Evolutionary conservation across 768 basidiomycete species (phyloP).

Genomic region (Leccinellum albellum): DNA sequence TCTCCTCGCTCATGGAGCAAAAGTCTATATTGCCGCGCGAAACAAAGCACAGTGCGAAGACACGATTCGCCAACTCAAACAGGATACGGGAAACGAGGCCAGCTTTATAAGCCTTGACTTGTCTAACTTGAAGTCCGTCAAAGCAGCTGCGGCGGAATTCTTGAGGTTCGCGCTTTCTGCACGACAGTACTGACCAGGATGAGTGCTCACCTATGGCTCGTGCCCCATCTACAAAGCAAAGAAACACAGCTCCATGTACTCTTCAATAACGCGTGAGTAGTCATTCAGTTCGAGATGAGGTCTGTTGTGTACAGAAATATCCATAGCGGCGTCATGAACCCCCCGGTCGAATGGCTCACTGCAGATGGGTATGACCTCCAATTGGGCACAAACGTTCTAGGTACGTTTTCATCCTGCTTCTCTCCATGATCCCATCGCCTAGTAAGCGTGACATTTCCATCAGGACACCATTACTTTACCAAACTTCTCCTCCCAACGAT

Average conservation of each 20-base stretch:
- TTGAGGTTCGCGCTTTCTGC: conserved; percentile 9
- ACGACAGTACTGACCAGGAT: neutral
- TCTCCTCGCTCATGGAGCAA: conserved; percentile 31
- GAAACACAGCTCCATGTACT: conserved; percentile 46
- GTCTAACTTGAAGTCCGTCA: conserved; percentile 32
- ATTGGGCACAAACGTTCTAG: conserved; percentile 24
- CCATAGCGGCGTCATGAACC: conserved; percentile 45
- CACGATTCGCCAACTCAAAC: conserved; percentile 30
- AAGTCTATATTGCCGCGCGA: conserved; percentile 36
- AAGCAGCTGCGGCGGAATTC: conserved; percentile 34
- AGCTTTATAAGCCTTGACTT: conserved; percentile 36
- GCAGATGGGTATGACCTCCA: conserved; percentile 46
- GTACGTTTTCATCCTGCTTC: conserved; percentile 20
- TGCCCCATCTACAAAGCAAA: conserved; percentile 26
- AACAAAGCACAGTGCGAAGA: conserved; percentile 21
- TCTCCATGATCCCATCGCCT: neutral
- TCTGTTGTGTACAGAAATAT: neutral
- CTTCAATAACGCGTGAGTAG: conserved; percentile 47
- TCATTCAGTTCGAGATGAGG: conserved; percentile 20
- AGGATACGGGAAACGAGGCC: conserved; percentile 31
- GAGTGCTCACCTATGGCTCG: neutral
- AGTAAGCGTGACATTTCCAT: neutral
- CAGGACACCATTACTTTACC: conserved; percentile 64
- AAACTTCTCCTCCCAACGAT: conserved; percentile 49
- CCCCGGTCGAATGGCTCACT: conserved; percentile 39